Conservation (phyloP, 2,329 filamentous ascomycete species). For the Dactylellina drechsleri region DNA sequence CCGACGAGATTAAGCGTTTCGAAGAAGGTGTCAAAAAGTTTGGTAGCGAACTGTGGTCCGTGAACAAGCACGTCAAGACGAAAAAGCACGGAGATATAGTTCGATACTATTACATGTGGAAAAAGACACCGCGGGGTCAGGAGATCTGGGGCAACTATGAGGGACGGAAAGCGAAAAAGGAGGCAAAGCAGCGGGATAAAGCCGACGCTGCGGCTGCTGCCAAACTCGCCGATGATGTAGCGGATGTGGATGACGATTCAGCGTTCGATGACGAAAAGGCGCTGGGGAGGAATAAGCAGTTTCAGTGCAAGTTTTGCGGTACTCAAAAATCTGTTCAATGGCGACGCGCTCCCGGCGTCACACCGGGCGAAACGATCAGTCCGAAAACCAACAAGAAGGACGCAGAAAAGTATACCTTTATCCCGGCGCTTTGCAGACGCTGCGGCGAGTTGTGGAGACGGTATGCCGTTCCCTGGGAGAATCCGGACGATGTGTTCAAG, state of each 20-base stretch:
- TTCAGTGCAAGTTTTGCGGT: conserved; percentile 92
- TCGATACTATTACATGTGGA: conserved; percentile 97
- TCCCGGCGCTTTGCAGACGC: conserved; percentile 85
- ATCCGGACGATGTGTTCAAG: conserved; percentile 87
- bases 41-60: conserved; percentile 85
- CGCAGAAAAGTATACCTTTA: conserved; percentile 74
- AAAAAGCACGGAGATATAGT: conserved; percentile 82
- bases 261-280: conserved; percentile 94
- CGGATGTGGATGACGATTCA: conserved; percentile 91
- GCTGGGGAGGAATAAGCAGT: conserved; percentile 77
- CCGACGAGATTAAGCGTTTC: conserved; percentile 85
- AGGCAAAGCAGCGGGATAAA: conserved; percentile 72
- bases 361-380: conserved; percentile 75
- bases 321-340: conserved; percentile 85
- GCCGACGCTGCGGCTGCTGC: conserved; percentile 69
- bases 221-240: conserved; percentile 90
- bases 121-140: conserved; percentile 85
- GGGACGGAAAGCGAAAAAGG: conserved; percentile 88
- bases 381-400: conserved; percentile 74
- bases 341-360: conserved; percentile 84
- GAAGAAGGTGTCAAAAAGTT: conserved; percentile 90
- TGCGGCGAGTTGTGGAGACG: conserved; percentile 95
- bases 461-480: conserved; percentile 95
- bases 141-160: conserved; percentile 91
- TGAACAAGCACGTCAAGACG: conserved; percentile 86